phyloP scores from a whole-genome alignment of 305 asterid species.

The Fraxinus floribunda region DNA sequence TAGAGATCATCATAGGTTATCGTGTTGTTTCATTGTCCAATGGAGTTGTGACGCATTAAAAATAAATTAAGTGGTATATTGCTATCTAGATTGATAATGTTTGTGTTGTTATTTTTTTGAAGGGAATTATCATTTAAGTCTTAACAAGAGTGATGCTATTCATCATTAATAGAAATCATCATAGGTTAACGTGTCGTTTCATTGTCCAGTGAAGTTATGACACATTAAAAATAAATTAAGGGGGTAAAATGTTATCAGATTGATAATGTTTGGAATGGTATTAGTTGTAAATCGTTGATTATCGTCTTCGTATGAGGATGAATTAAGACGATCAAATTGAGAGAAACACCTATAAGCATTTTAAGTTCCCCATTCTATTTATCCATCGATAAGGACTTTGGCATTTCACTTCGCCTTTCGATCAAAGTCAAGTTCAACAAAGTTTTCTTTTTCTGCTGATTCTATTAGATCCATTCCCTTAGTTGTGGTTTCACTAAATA shows the following conservation, averaged over 20 bases:
- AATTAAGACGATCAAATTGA: background rate
- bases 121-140: too few relatives aligned
- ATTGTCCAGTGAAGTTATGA: too few relatives aligned
- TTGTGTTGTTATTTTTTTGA: too few relatives aligned
- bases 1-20: background rate
- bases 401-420: background rate
- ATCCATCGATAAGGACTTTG: background rate
- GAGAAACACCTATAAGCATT: background rate
- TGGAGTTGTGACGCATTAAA: background rate
- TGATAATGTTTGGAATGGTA: background rate
- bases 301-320: background rate
- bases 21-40: background rate
- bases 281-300: background rate
- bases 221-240: too few relatives aligned
- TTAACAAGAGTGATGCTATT: too few relatives aligned
- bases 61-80: background rate
- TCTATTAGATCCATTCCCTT: background rate
- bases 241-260: too few relatives aligned
- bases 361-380: background rate
- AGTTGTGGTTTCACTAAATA: too few relatives aligned
- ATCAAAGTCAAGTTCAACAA: background rate
- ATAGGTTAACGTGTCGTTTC: too few relatives aligned
- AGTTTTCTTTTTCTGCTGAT: too few relatives aligned
- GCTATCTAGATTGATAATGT: background rate
- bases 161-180: too few relatives aligned